phyloP scores from a whole-genome alignment of 2,329 filamentous ascomycete species.

The Pseudogymnoascus sp. region DNA sequence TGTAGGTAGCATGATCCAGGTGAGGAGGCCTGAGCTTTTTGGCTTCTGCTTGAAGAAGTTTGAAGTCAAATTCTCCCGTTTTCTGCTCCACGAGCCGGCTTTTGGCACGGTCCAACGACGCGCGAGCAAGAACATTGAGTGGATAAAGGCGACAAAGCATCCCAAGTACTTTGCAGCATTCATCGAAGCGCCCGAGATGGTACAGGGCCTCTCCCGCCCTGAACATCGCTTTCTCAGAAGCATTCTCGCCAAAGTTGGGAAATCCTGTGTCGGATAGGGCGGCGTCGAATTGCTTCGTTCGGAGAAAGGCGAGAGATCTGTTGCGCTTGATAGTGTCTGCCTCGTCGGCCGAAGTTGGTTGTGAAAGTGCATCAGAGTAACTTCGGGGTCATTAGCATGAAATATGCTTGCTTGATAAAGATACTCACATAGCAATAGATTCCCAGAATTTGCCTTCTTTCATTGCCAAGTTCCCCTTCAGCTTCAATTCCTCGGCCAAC shows the following conservation, averaged over 20 bases:
- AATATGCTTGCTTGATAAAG: constrained; percentile 24
- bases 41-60: constrained; percentile 34
- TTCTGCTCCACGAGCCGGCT: constrained; percentile 33
- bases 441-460: constrained; percentile 23
- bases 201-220: constrained; percentile 33
- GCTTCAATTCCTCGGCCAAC: constrained; percentile 14
- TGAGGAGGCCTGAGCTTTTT: constrained; percentile 33
- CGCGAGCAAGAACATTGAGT: constrained; percentile 41
- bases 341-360: constrained; percentile 26
- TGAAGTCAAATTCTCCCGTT: constrained; percentile 35
- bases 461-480: constrained; percentile 17
- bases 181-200: constrained; percentile 27
- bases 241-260: constrained; percentile 18
- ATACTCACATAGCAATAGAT: constrained; percentile 13
- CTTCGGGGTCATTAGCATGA: constrained; percentile 24
- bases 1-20: constrained; percentile 45
- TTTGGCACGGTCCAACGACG: constrained; percentile 13
- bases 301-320: constrained; percentile 30
- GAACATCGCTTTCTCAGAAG: constrained; percentile 32
- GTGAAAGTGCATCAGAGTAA: constrained; percentile 16
- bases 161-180: constrained; percentile 25
- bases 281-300: constrained; percentile 29
- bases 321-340: constrained; percentile 28
- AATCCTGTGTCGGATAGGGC: constrained; percentile 30
- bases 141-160: constrained; percentile 24